These are phyloP conservation scores for Heterobasidion occidentale DNA, from an alignment of 1,284 basidiomycete species.

Conservation along the genomic window DNA sequence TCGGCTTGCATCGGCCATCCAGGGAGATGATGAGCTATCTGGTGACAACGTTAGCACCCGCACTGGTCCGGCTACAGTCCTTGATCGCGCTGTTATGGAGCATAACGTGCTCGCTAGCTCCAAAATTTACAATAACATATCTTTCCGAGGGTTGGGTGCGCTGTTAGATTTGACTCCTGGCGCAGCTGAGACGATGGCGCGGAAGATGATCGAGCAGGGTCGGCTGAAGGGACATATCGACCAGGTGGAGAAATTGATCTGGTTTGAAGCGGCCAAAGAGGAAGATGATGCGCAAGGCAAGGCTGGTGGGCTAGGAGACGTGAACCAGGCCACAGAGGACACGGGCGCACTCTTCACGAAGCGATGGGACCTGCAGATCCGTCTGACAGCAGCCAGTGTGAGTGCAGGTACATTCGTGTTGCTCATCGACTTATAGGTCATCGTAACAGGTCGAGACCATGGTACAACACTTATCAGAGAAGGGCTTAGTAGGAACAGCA, in stretches of 20 bases:
- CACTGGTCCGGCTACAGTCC: slow-evolving; percentile 87
- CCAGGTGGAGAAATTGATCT: slow-evolving; percentile 88
- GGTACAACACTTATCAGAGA: slow-evolving; percentile 69
- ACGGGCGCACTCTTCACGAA: slow-evolving; percentile 86
- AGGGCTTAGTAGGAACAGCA: slow-evolving; percentile 44
- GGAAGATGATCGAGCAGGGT: slow-evolving; percentile 95
- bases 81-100: slow-evolving; percentile 96
- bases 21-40: slow-evolving; percentile 40
- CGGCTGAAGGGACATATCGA: slow-evolving; percentile 88
- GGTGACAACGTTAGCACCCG: slow-evolving; percentile 56
- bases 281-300: slow-evolving; percentile 89
- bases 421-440: background rate
- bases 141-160: slow-evolving; percentile 81
- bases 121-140: slow-evolving; percentile 93
- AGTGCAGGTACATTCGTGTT: slow-evolving; percentile 12
- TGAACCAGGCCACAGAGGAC: slow-evolving; percentile 76
- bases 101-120: slow-evolving; percentile 96
- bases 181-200: slow-evolving; percentile 89
- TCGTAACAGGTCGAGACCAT: slow-evolving; percentile 65
- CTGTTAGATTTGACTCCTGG: slow-evolving; percentile 80
- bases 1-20: slow-evolving; percentile 56
- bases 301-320: slow-evolving; percentile 84
- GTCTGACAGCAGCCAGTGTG: slow-evolving; percentile 79
- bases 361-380: slow-evolving; percentile 87
- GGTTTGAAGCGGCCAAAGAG: slow-evolving; percentile 77